Base-by-base conservation (phyloP, 768 basidiomycete genomes). In the Scleroderma bovista region DNA sequence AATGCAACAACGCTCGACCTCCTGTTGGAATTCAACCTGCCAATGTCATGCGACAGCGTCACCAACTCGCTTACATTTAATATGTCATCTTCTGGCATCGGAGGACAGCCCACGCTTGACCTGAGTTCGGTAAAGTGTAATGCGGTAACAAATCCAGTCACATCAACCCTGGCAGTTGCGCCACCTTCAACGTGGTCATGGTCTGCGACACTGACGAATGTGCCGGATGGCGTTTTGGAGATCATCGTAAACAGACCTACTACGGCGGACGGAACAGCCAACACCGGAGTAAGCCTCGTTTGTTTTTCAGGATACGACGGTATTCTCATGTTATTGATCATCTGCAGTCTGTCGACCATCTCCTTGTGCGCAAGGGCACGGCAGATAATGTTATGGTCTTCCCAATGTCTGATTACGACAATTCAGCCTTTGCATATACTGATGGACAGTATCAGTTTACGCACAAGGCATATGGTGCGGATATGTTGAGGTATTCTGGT, bases 401-500 rank as follows among this genome's bases (percentile, higher is more conserved):
- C 76, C 88, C 90, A 0, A 74, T 78, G 19, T 77, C 81, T 36
- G 91, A 94, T 61, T 94, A 92, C 63, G 83, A 86, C 64, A 73
- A 66, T 17, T 67, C 65, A 44, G 75, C 82, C 0, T 80, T 88
- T 62, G 72, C 74, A 16, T 71, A 75, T 46, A 74, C 79, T 10
- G 70, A 79, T 51, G 83, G 80, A 48, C 71, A 83, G 53, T 93
- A 86, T 65, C 78, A 75, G 6, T 90, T 92, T 66, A 80, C 80
- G 0, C 93, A 96, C 69, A 78, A 76, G 40, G 93, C 93, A 5
- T 77, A 78, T 48, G 93, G 93, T 42, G 93, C 93, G 16, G 92
- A 95, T 54, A 80, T 71, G 73, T 84, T 91, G 72, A 79, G 93
- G 40, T 94, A 92, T 66, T 84, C 90, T 12, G 81, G 82, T 72